Evolutionary conservation across 345 rosid species (phyloP).

Genomic region (Eucalyptus albens): DNA sequence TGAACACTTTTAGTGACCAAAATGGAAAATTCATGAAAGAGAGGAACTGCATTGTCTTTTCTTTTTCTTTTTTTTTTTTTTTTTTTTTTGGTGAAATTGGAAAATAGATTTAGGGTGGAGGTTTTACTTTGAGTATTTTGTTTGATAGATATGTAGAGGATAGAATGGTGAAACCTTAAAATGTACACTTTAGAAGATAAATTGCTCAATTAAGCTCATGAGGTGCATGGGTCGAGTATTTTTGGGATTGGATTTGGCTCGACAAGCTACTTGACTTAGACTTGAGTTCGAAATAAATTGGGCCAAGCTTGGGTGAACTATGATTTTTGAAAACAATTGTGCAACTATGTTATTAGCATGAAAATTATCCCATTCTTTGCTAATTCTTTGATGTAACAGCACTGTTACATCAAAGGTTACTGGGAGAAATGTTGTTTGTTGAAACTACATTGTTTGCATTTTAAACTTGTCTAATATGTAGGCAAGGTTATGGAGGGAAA

Average conservation of each 20-base stretch:
- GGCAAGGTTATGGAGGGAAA: neutral
- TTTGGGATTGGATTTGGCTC: neutral
- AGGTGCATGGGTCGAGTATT: neutral
- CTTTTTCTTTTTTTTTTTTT: accelerated
- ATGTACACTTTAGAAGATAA: neutral
- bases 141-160: neutral
- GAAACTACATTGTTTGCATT: neutral
- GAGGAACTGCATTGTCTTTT: neutral
- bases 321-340: neutral
- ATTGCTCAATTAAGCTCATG: neutral
- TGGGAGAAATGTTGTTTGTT: neutral
- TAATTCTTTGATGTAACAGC: neutral
- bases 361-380: neutral
- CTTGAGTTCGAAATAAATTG: neutral
- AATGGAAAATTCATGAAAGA: neutral
- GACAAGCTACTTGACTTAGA: neutral
- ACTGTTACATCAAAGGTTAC: neutral
- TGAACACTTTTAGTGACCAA: neutral
- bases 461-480: neutral
- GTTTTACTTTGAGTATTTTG: neutral
- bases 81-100: neutral
- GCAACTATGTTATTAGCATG: neutral
- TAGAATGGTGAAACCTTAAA: neutral
- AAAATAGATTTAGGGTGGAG: neutral
- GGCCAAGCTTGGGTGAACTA: neutral